phyloP scores from a whole-genome alignment of 495 filamentous ascomycete genomes.

The Cudoniella acicularis region DNA sequence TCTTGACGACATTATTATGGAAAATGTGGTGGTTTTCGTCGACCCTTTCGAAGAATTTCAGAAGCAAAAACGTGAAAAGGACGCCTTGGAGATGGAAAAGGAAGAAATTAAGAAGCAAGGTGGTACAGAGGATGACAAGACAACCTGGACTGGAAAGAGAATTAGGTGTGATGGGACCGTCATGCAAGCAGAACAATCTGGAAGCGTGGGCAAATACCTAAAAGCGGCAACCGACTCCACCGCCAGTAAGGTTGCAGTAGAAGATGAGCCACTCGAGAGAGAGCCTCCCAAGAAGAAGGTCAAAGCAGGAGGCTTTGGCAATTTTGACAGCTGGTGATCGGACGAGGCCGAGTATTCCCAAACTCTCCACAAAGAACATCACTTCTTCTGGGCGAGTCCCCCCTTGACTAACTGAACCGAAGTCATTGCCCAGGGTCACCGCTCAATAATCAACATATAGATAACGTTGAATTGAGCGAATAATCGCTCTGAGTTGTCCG shows the following conservation, averaged over 20 bases:
- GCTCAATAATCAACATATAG: too few species aligned
- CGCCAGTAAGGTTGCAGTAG: conserved; percentile 24
- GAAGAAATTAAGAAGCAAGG: conserved; percentile 46
- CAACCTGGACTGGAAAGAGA: conserved; percentile 90
- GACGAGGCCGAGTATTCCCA: neutral
- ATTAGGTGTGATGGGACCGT: conserved; percentile 58
- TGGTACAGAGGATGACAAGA: conserved; percentile 73
- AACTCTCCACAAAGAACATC: neutral
- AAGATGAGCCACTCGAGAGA: conserved; percentile 59
- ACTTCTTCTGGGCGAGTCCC: neutral
- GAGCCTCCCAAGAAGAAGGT: conserved; percentile 77
- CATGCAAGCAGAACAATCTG: conserved; percentile 39
- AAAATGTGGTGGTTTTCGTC: conserved; percentile 81
- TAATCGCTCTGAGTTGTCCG: too few species aligned
- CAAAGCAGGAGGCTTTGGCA: conserved; percentile 85
- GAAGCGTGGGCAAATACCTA: conserved; percentile 77
- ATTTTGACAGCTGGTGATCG: conserved; percentile 77
- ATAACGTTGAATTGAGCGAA: too few species aligned
- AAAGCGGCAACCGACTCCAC: conserved; percentile 48
- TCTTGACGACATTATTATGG: conserved; percentile 69
- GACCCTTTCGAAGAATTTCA: conserved; percentile 95
- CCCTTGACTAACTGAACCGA: too few species aligned
- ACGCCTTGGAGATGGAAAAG: conserved; percentile 46
- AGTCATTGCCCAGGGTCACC: too few species aligned
- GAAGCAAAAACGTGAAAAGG: conserved; percentile 55